Percentiles rank a stretch among this genome's conserved stretches.
These are phyloP conservation scores for Lentinula edodes DNA, from an alignment of 768 basidiomycete genomes.

Conservation along the genomic window DNA sequence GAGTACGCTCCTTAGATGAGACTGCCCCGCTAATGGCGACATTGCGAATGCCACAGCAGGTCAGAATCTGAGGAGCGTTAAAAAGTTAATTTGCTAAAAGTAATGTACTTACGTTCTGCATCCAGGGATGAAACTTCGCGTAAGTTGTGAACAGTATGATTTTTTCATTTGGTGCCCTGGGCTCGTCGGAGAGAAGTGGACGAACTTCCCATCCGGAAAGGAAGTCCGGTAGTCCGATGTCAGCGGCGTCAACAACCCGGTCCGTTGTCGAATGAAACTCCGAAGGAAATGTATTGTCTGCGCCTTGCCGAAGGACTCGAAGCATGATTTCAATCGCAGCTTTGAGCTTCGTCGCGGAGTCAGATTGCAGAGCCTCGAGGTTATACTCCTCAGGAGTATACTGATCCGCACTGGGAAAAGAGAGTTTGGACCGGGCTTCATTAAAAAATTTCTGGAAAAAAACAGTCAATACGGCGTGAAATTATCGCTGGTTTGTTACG, in stretches of 20 bases:
- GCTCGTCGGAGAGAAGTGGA: neutral
- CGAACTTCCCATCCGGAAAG: neutral
- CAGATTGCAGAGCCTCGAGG: too few relatives aligned
- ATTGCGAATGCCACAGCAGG: too few relatives aligned
- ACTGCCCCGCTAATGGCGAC: neutral
- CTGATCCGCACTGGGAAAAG: neutral
- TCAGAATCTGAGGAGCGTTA: too few relatives aligned
- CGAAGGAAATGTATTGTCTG: neutral
- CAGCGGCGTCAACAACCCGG: neutral
- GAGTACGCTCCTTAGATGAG: neutral
- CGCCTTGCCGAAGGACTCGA: neutral
- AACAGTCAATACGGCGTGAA: neutral
- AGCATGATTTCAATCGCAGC: neutral
- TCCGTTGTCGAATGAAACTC: neutral
- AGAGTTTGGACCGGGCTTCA: neutral
- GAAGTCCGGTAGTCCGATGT: neutral
- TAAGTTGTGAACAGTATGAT: slow-evolving; percentile 2
- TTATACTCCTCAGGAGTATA: too few relatives aligned
- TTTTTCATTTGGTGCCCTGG: neutral
- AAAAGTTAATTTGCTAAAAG: neutral
- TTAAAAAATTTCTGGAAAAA: neutral
- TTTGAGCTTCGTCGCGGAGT: neutral
- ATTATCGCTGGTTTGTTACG: neutral
- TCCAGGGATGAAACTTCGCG: neutral
- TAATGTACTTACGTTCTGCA: neutral